Base-by-base conservation (phyloP, 2,329 filamentous ascomycete genomes). In the Fusarium buharicum region DNA sequence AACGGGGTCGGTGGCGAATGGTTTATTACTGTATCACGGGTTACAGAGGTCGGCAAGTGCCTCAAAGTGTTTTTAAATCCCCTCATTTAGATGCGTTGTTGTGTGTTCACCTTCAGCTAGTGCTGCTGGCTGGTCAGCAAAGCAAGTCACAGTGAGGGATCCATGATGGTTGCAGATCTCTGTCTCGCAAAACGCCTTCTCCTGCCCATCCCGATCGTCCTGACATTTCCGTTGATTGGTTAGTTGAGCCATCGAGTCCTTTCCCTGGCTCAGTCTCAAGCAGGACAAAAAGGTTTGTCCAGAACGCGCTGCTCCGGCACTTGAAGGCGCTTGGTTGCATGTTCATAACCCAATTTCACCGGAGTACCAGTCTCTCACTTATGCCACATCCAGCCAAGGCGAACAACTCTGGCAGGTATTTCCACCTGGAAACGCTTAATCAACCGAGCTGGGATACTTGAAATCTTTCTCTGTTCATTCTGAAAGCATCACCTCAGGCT, bases 141-240 rank as follows among this genome's bases (percentile, higher is more conserved):
- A 47, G 17, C 37, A 50, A 30, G 18, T 48, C 36, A 52, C 28
- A 38, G 22, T 59, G 58, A 49, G 41, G 39, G 43, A 46, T 66
- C 58, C 55, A 64, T 59, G 50, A 50, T 59, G 51, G 54, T 48
- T 67, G 64, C 63, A 64, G 61, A 69, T 66, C 61, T 59, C 41
- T 67, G 56, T 63, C 54, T 50, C 50, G 28, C 39, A 38, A 59
- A 55, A 45, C 38, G 33, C 45, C 36, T 34, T 55, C 46, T 59
- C 43, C 40, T 57, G 30, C 50, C 47, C 33, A 53, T 54, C 55
- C 28, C 38, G 46, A 50, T 59, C 54, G 47, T 59, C 47, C 33
- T 55, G 27, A 31, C 36, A 52, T 54, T 50, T 50, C 28, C 37
- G 31, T 33, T 55, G 24, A 39, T 28, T 48, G 40, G 24, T 45